Evolutionary conservation across 768 basidiomycete genomes (phyloP).

Genomic region (Gymnopilus dilepis): DNA sequence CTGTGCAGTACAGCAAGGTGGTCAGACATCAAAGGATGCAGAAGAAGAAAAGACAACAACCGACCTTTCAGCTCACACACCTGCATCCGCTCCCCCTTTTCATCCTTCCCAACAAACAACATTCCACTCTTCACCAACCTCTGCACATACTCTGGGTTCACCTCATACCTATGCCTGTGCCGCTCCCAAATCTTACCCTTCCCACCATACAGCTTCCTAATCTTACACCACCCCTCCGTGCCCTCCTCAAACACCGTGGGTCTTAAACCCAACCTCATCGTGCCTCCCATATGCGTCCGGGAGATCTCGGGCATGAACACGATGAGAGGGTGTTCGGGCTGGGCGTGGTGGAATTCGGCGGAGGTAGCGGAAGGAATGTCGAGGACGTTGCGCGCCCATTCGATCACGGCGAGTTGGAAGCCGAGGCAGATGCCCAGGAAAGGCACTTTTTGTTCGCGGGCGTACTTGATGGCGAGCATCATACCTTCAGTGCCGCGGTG

Average conservation of each 20-base stretch:
- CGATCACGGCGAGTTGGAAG: conserved; percentile 95
- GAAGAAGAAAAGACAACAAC: conserved; percentile 30
- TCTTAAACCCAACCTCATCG: conserved; percentile 99
- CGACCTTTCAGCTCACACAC: conserved; percentile 83
- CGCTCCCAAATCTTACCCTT: conserved; percentile 90
- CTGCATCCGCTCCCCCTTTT: conserved; percentile 97
- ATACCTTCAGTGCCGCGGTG: conserved; percentile 94
- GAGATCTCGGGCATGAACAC: conserved; percentile 99
- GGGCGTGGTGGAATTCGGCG: conserved; percentile 71
- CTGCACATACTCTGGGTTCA: conserved; percentile 88
- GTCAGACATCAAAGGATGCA: background rate
- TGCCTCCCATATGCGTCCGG: conserved; percentile 97
- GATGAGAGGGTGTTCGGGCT: conserved; percentile 73
- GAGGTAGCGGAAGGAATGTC: conserved; percentile 81
- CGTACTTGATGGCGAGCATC: conserved; percentile 98
- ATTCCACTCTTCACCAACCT: conserved; percentile 69
- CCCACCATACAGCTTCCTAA: conserved; percentile 84
- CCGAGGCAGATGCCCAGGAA: conserved; percentile 98
- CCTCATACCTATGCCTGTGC: conserved; percentile 94
- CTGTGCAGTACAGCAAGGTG: conserved; percentile 39
- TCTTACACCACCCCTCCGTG: conserved; percentile 73
- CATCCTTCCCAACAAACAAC: conserved; percentile 83
- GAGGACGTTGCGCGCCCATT: conserved; percentile 90
- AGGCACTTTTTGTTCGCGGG: conserved; percentile 91
- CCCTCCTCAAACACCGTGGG: conserved; percentile 86